These are phyloP conservation scores for Cenchrus fungigraminus DNA, from an alignment of 176 grass and related monocot species.

Conservation along the genomic window DNA sequence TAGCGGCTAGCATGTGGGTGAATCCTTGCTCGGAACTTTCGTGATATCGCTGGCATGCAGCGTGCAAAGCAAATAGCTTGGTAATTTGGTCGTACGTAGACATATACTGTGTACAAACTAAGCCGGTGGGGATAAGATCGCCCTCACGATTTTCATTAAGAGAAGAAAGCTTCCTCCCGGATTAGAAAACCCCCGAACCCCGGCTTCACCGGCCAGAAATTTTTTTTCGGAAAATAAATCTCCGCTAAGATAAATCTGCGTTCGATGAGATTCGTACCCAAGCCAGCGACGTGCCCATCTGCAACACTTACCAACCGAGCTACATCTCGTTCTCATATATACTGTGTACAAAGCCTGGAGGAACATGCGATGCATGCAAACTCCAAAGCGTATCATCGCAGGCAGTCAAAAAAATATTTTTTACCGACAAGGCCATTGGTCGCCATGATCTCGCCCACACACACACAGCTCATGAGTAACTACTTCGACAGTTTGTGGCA, in stretches of 20 bases:
- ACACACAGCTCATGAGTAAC: not conserved
- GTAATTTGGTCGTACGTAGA: slow-evolving; percentile 17
- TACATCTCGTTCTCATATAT: no score
- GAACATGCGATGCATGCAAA: not conserved
- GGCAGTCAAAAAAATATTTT: not conserved
- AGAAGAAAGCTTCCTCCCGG: no score
- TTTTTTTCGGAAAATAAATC: no score
- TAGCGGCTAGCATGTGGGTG: slow-evolving; percentile 34
- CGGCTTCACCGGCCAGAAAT: no score
- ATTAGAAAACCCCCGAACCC: no score
- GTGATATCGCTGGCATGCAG: slow-evolving; percentile 28
- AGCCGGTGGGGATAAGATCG: no score
- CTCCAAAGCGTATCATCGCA: not conserved
- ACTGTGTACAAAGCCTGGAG: no score
- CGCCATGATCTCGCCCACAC: slow-evolving; percentile 42
- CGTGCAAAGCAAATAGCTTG: not conserved
- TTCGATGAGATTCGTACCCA: no score
- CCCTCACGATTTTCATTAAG: no score
- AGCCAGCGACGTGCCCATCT: no score
- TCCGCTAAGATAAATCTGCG: no score
- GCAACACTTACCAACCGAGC: no score
- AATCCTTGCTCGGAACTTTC: slow-evolving; percentile 45
- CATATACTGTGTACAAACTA: not conserved
- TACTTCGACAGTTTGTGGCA: slow-evolving; percentile 41
- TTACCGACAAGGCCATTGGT: slow-evolving; percentile 50